A percentile compares a stretch with the other conserved stretches of the same genome.
Evolutionary conservation across 2,329 filamentous ascomycete species (phyloP).

Genomic region (Arthrobotrys musiformis): DNA sequence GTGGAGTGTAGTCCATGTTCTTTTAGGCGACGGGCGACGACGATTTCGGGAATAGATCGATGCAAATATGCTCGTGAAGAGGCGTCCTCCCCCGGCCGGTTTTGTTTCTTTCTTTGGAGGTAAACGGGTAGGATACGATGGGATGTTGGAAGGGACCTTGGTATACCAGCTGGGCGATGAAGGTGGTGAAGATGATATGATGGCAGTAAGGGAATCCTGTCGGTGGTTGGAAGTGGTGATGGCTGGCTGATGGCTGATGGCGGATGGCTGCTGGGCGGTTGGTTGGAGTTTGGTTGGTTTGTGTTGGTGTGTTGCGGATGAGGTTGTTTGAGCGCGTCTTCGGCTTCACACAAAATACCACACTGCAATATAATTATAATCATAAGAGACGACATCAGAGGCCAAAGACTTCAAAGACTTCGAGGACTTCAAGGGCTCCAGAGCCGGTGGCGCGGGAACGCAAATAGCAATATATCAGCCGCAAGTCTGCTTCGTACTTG

Average conservation of each 20-base stretch:
- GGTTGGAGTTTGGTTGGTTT: constrained; percentile 1
- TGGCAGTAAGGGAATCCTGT: too few relatives aligned
- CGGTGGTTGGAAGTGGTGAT: constrained; percentile 27
- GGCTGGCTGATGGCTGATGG: too few relatives aligned
- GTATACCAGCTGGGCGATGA: too few relatives aligned
- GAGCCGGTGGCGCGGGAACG: constrained; percentile 3
- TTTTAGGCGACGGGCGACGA: too few relatives aligned
- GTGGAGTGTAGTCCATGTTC: constrained; percentile 35
- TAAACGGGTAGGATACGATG: too few relatives aligned
- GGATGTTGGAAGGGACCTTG: too few relatives aligned
- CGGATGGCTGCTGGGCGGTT: too few relatives aligned
- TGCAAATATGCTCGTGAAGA: too few relatives aligned
- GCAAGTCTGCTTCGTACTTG: background rate
- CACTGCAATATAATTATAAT: background rate
- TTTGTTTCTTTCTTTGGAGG: too few relatives aligned
- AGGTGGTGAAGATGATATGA: background rate
- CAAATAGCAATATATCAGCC: background rate
- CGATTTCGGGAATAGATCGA: too few relatives aligned
- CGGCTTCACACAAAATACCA: background rate
- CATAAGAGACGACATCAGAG: background rate
- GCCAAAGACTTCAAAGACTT: background rate
- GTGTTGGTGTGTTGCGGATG: background rate
- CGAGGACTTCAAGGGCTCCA: background rate
- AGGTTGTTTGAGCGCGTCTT: constrained; percentile 45
- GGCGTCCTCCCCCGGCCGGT: too few relatives aligned